phyloP scores from a whole-genome alignment of 1,139 yeast species.

The Wickerhamiella infanticola region DNA sequence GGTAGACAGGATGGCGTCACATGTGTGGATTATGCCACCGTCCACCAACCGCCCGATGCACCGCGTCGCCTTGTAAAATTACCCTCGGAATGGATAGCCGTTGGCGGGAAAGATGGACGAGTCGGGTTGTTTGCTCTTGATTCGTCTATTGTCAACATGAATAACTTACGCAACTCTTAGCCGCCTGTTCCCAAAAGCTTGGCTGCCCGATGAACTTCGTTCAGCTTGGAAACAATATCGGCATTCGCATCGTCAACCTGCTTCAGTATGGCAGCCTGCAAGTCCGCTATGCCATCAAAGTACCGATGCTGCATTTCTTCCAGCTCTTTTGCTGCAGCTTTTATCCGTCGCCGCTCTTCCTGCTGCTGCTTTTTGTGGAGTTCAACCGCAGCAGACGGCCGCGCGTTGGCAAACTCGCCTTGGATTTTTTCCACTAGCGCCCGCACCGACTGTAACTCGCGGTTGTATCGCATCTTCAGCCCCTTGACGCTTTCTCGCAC shows the following conservation, averaged over 20 bases:
- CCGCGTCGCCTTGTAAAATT: conserved; percentile 9
- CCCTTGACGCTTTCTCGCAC: conserved; percentile 3
- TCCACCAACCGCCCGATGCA: background rate
- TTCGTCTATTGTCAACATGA: no score
- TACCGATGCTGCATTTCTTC: background rate
- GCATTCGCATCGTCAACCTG: background rate
- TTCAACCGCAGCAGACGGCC: background rate
- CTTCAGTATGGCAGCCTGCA: background rate
- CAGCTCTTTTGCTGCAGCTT: background rate
- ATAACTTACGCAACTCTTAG: no score
- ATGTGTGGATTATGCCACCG: conserved; percentile 17
- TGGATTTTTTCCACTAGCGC: background rate
- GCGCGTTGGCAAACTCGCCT: conserved; percentile 4
- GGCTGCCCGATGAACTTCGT: background rate
- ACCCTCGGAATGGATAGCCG: conserved; percentile 21
- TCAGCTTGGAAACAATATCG: background rate
- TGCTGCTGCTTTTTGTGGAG: background rate
- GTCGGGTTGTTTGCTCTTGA: conserved; percentile 18
- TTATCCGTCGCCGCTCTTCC: background rate
- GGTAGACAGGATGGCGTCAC: conserved; percentile 20
- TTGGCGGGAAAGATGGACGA: conserved; percentile 27
- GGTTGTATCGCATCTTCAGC: background rate
- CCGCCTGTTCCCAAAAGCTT: no score
- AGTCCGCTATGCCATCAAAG: background rate
- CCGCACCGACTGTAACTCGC: background rate